phyloP scores from a whole-genome alignment of 2,329 filamentous ascomycete genomes.

The Phyllosticta citrichinensis region DNA sequence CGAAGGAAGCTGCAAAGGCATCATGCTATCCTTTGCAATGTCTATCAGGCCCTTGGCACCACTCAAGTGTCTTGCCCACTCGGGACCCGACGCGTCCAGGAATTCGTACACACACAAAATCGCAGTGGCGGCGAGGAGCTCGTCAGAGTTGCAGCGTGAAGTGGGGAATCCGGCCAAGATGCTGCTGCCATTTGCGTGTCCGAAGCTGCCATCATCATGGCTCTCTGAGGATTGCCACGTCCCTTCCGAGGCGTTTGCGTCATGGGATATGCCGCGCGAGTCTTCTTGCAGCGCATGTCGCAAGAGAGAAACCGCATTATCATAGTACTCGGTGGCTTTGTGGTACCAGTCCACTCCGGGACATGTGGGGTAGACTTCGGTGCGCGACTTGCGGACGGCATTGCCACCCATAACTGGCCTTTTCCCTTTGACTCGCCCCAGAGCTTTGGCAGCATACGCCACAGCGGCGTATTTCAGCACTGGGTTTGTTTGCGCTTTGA shows the following conservation, averaged over 20 bases:
- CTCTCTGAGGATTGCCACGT: conserved; percentile 10
- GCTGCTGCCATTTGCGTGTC: conserved; percentile 31
- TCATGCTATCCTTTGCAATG: conserved; percentile 41
- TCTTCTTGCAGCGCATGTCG: conserved; percentile 27
- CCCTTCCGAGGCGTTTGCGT: conserved; percentile 13
- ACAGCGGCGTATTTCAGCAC: conserved; percentile 46
- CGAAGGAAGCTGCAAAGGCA: conserved; percentile 34
- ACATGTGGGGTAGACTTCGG: conserved; percentile 42
- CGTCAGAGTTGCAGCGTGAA: conserved; percentile 41
- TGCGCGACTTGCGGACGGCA: conserved; percentile 38
- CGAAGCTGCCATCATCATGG: conserved; percentile 11
- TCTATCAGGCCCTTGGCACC: conserved; percentile 55
- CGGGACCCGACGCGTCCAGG: conserved; percentile 52
- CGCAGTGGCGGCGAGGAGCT: conserved; percentile 54
- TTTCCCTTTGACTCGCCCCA: conserved; percentile 43
- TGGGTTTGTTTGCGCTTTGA: conserved; percentile 44
- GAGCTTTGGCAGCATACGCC: conserved; percentile 52
- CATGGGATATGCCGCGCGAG: conserved; percentile 18
- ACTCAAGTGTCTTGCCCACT: conserved; percentile 56
- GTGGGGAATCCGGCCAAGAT: conserved; percentile 28
- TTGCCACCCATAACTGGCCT: conserved; percentile 43
- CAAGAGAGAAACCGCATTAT: conserved; percentile 44
- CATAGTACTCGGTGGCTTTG: conserved; percentile 52
- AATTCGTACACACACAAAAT: conserved; percentile 60
- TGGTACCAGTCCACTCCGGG: conserved; percentile 47